phyloP scores from a whole-genome alignment of 2,329 filamentous ascomycete genomes.

The Sclerotinia subarctica region DNA sequence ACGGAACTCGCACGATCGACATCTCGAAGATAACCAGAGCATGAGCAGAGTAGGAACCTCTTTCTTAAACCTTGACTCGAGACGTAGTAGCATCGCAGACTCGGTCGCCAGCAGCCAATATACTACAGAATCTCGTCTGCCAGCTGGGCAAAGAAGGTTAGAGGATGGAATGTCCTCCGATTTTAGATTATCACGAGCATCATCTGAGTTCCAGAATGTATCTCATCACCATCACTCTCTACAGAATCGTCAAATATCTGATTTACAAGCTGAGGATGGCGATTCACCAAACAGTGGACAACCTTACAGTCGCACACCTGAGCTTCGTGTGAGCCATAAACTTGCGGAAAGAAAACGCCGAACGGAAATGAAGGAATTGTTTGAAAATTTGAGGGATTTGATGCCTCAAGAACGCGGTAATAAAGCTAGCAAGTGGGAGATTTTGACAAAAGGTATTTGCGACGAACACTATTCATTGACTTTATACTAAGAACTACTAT shows the following conservation, averaged over 20 bases:
- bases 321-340: conserved; percentile 80
- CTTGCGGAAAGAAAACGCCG: conserved; percentile 78
- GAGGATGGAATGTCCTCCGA: conserved; percentile 56
- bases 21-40: conserved; percentile 44
- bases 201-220: conserved; percentile 49
- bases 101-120: conserved; percentile 78
- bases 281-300: conserved; percentile 56
- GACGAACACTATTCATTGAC: not conserved
- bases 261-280: conserved; percentile 59
- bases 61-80: conserved; percentile 52
- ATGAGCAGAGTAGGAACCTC: conserved; percentile 32
- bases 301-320: conserved; percentile 79
- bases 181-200: conserved; percentile 47
- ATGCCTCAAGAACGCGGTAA: conserved; percentile 78
- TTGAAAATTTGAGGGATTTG: conserved; percentile 74
- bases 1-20: conserved; percentile 46
- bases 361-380: conserved; percentile 85
- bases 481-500: conserved; percentile 26
- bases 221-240: conserved; percentile 67
- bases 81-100: conserved; percentile 72
- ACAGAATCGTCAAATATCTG: conserved; percentile 69
- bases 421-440: conserved; percentile 89
- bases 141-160: conserved; percentile 67
- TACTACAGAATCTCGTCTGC: conserved; percentile 69
- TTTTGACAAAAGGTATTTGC: conserved; percentile 72